Evolutionary conservation across 371 early-diverging fungal genomes (phyloP).

Genomic region (Smittium culicis): DNA sequence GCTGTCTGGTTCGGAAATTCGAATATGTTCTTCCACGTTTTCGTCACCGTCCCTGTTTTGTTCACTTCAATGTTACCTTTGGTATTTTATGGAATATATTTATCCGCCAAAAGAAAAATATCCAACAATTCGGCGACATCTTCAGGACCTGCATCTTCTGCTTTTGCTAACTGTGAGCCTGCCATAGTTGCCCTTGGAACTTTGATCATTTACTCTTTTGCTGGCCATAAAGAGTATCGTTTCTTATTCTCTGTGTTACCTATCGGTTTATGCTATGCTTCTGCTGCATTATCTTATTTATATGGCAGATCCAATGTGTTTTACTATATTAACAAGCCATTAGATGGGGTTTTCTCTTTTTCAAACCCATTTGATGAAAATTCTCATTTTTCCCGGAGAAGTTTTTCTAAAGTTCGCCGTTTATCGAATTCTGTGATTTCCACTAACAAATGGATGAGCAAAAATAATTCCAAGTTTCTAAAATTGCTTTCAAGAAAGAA

Average conservation of each 20-base stretch:
- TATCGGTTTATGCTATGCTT: constrained; percentile 48
- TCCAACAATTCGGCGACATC: constrained; percentile 2
- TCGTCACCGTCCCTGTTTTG: constrained; percentile 64
- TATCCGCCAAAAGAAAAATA: neutral
- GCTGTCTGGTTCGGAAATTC: constrained; percentile 78
- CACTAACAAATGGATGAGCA: neutral
- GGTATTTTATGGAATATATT: constrained; percentile 31
- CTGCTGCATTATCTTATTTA: constrained; percentile 16
- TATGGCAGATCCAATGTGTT: neutral
- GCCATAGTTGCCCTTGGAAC: constrained; percentile 34
- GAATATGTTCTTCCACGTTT: constrained; percentile 79
- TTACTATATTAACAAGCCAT: neutral
- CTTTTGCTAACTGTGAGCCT: constrained; percentile 12
- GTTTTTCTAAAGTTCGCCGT: neutral
- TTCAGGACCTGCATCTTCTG: too few species aligned
- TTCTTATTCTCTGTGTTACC: constrained; percentile 78
- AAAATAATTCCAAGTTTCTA: neutral
- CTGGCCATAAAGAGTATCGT: constrained; percentile 86
- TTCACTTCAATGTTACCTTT: constrained; percentile 57
- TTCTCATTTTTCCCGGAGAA: neutral
- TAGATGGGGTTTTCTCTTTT: neutral
- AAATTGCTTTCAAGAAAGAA: constrained; percentile 4
- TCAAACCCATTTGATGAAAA: neutral
- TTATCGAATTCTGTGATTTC: neutral
- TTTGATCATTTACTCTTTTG: constrained; percentile 48